Percentiles rank a stretch among this genome's conserved stretches.
These are phyloP conservation scores for Penicillium decumbens DNA, from an alignment of 2,329 filamentous ascomycete species.

Conservation along the genomic window DNA sequence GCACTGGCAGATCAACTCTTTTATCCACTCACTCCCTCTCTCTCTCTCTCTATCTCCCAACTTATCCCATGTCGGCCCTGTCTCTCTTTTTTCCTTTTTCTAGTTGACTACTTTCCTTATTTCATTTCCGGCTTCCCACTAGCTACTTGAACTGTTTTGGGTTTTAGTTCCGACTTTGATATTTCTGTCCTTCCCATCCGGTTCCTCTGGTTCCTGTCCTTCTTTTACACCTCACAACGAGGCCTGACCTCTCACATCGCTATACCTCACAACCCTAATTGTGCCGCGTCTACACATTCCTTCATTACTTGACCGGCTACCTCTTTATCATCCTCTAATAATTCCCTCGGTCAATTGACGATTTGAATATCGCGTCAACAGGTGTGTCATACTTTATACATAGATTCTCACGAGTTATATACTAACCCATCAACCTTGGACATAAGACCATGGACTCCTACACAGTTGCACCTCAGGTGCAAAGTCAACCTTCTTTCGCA, in stretches of 20 bases:
- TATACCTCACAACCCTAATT: conserved; percentile 4
- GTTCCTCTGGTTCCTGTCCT: conserved; percentile 35
- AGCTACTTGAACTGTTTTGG: conserved; percentile 28
- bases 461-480: conserved; percentile 49
- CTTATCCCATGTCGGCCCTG: conserved; percentile 22
- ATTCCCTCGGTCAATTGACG: neutral
- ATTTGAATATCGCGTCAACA: conserved; percentile 1
- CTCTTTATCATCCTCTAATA: conserved; percentile 1
- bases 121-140: conserved; percentile 26
- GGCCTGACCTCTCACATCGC: conserved; percentile 26
- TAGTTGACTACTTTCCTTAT: conserved; percentile 28
- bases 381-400: conserved; percentile 3
- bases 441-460: conserved; percentile 59
- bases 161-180: conserved; percentile 22
- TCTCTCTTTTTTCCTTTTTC: conserved; percentile 32
- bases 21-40: conserved; percentile 33
- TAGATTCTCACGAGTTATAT: neutral
- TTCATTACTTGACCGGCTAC: conserved; percentile 2
- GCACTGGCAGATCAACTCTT: conserved; percentile 36
- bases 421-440: neutral
- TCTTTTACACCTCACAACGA: conserved; percentile 23
- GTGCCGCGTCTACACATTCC: conserved; percentile 34
- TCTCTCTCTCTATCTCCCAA: conserved; percentile 17
- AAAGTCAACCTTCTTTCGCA: conserved; percentile 74
- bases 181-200: conserved; percentile 30